Conservation (phyloP, 768 basidiomycete genomes). For the Candolleomyces eurysporus region DNA sequence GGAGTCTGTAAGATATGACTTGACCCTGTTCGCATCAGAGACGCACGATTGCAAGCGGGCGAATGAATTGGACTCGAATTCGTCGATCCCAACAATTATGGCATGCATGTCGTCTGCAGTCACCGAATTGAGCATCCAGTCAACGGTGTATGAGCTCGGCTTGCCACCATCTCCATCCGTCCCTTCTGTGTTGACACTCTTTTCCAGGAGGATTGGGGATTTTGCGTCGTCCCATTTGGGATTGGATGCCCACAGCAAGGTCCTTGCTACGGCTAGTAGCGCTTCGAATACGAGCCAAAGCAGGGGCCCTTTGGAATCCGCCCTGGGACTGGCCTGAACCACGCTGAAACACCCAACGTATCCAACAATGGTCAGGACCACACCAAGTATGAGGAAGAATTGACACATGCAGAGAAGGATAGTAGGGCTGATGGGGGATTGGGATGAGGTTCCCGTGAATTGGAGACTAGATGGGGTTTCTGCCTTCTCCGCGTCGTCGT, state of each 20-base stretch:
- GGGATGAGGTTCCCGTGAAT: not conserved
- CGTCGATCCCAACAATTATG: not conserved
- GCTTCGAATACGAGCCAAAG: constrained; percentile 15
- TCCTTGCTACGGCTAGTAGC: constrained; percentile 9
- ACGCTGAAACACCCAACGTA: too few relatives aligned
- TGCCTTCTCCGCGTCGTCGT: not conserved
- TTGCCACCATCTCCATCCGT: too few relatives aligned
- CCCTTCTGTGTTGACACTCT: not conserved
- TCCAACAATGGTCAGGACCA: constrained; percentile 7
- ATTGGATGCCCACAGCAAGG: constrained; percentile 14
- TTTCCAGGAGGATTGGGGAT: not conserved
- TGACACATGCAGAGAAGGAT: not conserved
- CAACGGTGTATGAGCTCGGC: not conserved
- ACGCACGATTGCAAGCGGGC: not conserved
- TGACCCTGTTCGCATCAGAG: not conserved
- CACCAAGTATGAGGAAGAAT: constrained; percentile 3
- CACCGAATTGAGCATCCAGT: not conserved
- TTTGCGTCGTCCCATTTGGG: constrained; percentile 7
- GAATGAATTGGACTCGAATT: not conserved
- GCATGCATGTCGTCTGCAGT: too few relatives aligned
- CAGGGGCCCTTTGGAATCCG: constrained; percentile 1
- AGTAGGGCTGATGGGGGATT: not conserved
- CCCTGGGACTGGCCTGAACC: constrained; percentile 4
- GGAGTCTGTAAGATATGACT: not conserved
- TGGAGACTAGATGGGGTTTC: not conserved